Evolutionary conservation across 345 rosid genomes (phyloP), one percentile per base, ranked within the genome.

Genomic region (Syzygium aqueum): DNA sequence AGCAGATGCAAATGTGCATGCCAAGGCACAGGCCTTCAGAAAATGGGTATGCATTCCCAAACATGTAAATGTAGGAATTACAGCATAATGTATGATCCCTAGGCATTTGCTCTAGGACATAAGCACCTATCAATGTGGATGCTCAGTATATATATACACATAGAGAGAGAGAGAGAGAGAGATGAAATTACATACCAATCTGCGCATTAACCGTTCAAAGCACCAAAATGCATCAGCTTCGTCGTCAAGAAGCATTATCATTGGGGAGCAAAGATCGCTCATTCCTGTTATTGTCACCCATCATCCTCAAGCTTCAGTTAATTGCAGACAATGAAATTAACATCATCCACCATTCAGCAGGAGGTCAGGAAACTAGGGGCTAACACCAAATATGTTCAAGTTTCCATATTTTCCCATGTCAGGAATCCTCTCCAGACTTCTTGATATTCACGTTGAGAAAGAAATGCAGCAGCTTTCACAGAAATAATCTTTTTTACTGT

Each of bases 171-270:
- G 52, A 57, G 80, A 87, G 85, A 87, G 54, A 86, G 53, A 56
- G 40, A 40, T 7, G 33, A 6, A 49, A 67, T 25, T 84, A 49
- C 40, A 80, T 94, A 96, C 99, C 99, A 96, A 94, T 95, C 99
- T 91, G 59, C 98, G 98, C 99, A 97, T 97, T 92, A 97, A 88
- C 61, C 97, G 94, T 89, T 97, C 99, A 22, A 97, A 97, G 93
- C 99, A 96, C 99, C 99, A 96, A 93, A 97, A 97, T 28, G 99
- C 95, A 92, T 96, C 99, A 85, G 98, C 98, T 93, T 97, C 99
- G 67, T 96, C 92, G 54, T 96, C 94, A 67, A 96, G 96, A 91
- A 97, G 98, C 56, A 97, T 94, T 89, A 97, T 96, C 99, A 97
- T 97, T 54, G 99, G 99, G 54, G 99, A 97, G 90, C 99, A 97